Base-by-base conservation (phyloP, 768 basidiomycete species). In the Trametopsis cervina region DNA sequence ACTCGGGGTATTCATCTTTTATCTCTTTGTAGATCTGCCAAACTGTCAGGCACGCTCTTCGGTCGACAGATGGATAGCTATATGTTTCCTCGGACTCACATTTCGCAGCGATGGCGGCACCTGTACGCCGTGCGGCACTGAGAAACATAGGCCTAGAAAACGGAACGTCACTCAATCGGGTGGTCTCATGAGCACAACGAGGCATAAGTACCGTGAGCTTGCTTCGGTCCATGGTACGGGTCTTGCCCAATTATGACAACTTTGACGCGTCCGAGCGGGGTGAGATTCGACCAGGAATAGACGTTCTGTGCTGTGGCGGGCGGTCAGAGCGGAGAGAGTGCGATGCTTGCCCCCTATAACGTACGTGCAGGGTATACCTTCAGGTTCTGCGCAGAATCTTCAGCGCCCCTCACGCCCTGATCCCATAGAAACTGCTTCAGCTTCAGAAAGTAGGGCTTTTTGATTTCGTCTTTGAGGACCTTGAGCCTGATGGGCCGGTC, bases 201-300 rank as follows among this genome's bases (percentile, higher is more conserved):
- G 55, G 43, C 73, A n/a, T n/a, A n/a, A n/a, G 59, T 54, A 86
- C 88, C 91, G 58, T 94, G 90, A 40, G 91, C 91, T 70, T 93
- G 90, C 40, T 82, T 80, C 33, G 69, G 65, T 52, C 78, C 76
- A 62, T 89, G 87, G 64, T 92, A 93, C 22, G 90, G 90, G 70
- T 93, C 91, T 66, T 92, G 90, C 6, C 87, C 86, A 46, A 97
- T 75, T 50, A 96, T 90, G 42, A 96, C 90, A 22, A 92, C 86
- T 61, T 81, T 83, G 53, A 97, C 80, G 53, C 82, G 80, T 11
- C 87, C 84, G 13, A 96, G 69, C 2, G 90, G 89, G 23, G 90
- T 93, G 47, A 62, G 57, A 64, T 84, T 77, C 2, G 89, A 89
- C 93, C 93, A 97, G 11, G 89, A 75, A 63, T 96, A 96, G 47